phyloP scores from a whole-genome alignment of 192 early-diverging fungal species.

The Radiomyces spectabilis region DNA sequence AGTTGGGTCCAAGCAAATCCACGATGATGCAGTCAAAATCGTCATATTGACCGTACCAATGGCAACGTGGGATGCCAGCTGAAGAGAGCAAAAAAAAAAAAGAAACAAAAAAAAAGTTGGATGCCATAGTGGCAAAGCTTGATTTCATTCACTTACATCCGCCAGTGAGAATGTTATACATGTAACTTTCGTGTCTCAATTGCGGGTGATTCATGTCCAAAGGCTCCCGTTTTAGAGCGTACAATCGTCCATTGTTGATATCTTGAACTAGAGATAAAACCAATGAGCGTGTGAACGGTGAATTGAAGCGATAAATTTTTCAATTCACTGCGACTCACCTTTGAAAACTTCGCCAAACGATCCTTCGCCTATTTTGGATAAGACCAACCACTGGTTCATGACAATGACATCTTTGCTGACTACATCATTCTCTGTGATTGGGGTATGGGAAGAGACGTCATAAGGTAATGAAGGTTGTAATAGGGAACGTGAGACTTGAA shows the following conservation, averaged over 20 bases:
- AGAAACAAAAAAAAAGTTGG: not conserved
- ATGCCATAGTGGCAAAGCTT: not conserved
- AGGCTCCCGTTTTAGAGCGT: constrained; percentile 47
- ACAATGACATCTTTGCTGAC: constrained; percentile 27
- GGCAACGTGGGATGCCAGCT: constrained; percentile 42
- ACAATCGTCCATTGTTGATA: constrained; percentile 32
- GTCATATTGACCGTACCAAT: constrained; percentile 47
- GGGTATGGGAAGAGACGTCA: too few relatives aligned
- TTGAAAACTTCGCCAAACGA: constrained; percentile 51
- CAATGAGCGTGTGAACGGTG: not conserved
- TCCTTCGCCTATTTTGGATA: constrained; percentile 47
- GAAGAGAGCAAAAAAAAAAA: not conserved
- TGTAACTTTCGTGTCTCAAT: constrained; percentile 37
- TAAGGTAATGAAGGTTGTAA: too few relatives aligned
- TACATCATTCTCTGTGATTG: too few relatives aligned
- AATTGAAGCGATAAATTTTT: not conserved
- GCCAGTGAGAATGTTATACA: constrained; percentile 35
- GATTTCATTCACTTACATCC: constrained; percentile 27
- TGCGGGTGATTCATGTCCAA: constrained; percentile 32
- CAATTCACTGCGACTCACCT: constrained; percentile 29
- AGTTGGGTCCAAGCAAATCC: constrained; percentile 47
- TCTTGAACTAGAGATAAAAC: constrained; percentile 30
- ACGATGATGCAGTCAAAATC: constrained; percentile 44
- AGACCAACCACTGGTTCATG: constrained; percentile 39
- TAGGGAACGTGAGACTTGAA: too few relatives aligned